Evolutionary conservation across 805 yeast species (phyloP).

Genomic region (Komagataella pseudopastoris): DNA sequence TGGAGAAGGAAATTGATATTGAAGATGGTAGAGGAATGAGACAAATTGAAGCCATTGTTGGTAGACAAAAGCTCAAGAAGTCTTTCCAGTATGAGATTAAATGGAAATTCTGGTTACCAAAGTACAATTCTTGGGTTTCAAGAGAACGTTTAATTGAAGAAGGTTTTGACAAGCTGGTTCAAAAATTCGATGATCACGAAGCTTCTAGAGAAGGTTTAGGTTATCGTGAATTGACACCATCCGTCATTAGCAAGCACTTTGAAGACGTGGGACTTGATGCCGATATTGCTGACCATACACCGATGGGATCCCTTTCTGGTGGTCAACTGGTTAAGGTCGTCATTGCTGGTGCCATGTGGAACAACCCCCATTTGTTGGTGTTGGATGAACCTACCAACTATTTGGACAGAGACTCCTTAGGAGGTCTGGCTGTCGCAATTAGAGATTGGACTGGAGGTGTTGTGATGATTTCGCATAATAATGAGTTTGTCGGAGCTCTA

Average conservation of each 20-base stretch:
- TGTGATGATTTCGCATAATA: conserved; percentile 95
- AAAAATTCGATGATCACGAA: conserved; percentile 97
- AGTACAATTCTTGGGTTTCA: conserved; percentile 87
- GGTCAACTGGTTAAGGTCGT: conserved; percentile 99
- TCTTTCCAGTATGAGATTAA: conserved; percentile 94
- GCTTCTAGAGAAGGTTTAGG: conserved; percentile 99
- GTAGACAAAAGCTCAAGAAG: conserved; percentile 93
- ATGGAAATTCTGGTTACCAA: conserved; percentile 89
- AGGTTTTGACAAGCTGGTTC: conserved; percentile 84
- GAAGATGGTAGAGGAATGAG: conserved; percentile 85
- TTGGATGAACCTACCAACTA: conserved; percentile 98
- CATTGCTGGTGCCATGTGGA: conserved; percentile 96
- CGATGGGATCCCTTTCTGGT: conserved; percentile 91
- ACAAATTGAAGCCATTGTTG: conserved; percentile 86
- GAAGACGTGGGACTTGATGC: conserved; percentile 97
- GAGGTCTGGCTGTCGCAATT: conserved; percentile 94
- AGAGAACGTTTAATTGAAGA: conserved; percentile 68
- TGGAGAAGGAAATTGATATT: conserved; percentile 67
- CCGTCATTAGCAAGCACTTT: conserved; percentile 89
- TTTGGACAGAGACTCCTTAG: conserved; percentile 92
- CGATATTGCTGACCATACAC: conserved; percentile 95
- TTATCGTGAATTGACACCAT: conserved; percentile 86
- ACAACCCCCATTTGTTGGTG: conserved; percentile 89
- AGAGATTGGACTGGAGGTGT: conserved; percentile 99
- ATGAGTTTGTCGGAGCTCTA: conserved; percentile 91